phyloP scores from a whole-genome alignment of 2,329 filamentous ascomycete genomes.

The Fusarium marasasianum region DNA sequence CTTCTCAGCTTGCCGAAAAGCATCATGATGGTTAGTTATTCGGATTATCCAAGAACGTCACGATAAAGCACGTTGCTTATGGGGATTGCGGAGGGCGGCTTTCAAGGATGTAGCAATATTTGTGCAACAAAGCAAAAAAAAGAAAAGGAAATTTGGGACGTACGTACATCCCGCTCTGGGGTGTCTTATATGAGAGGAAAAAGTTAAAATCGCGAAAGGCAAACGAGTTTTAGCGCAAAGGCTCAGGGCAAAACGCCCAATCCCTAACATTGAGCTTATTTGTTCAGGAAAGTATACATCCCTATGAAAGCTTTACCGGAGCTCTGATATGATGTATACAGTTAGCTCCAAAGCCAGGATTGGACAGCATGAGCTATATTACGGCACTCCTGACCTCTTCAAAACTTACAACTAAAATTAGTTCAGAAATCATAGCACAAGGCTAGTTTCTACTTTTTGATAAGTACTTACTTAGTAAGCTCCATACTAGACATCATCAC shows the following conservation, averaged over 20 bases:
- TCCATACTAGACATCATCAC: background rate
- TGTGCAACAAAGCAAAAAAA: background rate
- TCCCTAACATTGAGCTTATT: background rate
- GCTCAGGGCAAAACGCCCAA: background rate
- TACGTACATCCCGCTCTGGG: fast-evolving
- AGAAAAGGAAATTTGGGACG: background rate
- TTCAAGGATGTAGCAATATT: too few species aligned
- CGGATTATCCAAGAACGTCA: fast-evolving
- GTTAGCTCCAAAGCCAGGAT: fast-evolving
- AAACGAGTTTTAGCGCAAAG: background rate
- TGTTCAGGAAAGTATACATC: background rate
- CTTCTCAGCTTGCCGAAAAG: background rate
- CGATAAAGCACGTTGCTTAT: fast-evolving
- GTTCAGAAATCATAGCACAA: fast-evolving
- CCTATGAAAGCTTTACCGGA: too few species aligned
- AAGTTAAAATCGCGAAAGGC: too few species aligned
- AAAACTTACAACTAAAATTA: too few species aligned
- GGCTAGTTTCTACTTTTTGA: fast-evolving
- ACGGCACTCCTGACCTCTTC: too few species aligned
- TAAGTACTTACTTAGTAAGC: too few species aligned
- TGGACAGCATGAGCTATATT: background rate
- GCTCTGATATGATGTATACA: too few species aligned
- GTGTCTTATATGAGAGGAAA: background rate
- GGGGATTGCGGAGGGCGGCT: too few species aligned
- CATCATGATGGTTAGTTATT: background rate